Conservation (phyloP, 75 land plant genomes). For the Gnetum montanum region DNA sequence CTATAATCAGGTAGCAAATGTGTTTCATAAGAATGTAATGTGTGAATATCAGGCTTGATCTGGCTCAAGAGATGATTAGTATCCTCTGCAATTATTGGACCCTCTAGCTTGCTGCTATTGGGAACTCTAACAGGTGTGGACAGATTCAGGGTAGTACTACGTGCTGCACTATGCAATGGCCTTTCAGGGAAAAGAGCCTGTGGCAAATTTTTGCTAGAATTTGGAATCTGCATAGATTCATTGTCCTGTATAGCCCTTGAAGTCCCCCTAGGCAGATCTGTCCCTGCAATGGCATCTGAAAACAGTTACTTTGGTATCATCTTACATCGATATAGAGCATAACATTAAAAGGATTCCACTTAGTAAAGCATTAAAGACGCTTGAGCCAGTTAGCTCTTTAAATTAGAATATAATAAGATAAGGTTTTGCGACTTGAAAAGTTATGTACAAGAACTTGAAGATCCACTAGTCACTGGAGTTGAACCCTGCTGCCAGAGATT, state of each 20-base stretch:
- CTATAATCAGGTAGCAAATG: constrained; percentile 81
- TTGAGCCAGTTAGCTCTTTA: background rate
- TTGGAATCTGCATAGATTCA: constrained; percentile 16
- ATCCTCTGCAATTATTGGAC: constrained; percentile 25
- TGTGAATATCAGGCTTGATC: constrained; percentile 33
- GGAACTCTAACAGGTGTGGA: constrained; percentile 41
- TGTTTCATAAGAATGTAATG: constrained; percentile 45
- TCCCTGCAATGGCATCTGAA: constrained; percentile 18
- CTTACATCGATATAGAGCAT: no score
- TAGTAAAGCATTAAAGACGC: constrained; percentile 2
- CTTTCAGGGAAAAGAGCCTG: constrained; percentile 15
- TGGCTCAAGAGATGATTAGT: constrained; percentile 27
- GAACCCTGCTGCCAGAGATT: constrained; percentile 18
- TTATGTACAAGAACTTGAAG: constrained; percentile 26
- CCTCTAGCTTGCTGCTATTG: constrained; percentile 34
- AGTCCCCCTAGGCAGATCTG: constrained; percentile 18
- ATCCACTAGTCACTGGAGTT: constrained; percentile 21
- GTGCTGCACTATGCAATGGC: constrained; percentile 18
- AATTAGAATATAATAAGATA: no score
- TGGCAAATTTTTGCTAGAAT: constrained; percentile 9
- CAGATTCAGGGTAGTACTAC: constrained; percentile 37
- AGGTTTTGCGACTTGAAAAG: no score
- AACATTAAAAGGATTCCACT: constrained; percentile 6
- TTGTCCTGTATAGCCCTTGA: constrained; percentile 17
- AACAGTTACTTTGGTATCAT: constrained; percentile 4